A percentile compares a stretch with the other conserved stretches of the same genome.
These are phyloP conservation scores for apple (Malus domestica) DNA, from an alignment of 306 rosid genomes.

Conservation along the genomic window ASM211411v1 NC_041803.1:15693501-15694000, in stretches of 20 bases:
- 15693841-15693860: too few species aligned
- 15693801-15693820: too few species aligned
- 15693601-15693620: not conserved
- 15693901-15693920: too few species aligned
- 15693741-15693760: not conserved
- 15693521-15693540: conserved; percentile 8
- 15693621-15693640: not conserved
- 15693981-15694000: too few species aligned
- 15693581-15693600: conserved; percentile 40
- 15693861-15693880: not conserved
- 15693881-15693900: too few species aligned
- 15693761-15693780: not conserved
- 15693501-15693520: conserved; percentile 11
- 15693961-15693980: too few species aligned
- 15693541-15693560: not conserved
- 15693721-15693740: conserved; percentile 4
- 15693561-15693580: conserved; percentile 17
- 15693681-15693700: not conserved
- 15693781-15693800: not conserved
- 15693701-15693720: not conserved
- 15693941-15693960: too few species aligned
- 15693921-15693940: too few species aligned
- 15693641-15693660: not conserved
- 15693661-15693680: conserved; percentile 1
- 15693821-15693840: too few species aligned